Conservation (phyloP, 805 yeast species). For the Barnettozyma wickerhamii region DNA sequence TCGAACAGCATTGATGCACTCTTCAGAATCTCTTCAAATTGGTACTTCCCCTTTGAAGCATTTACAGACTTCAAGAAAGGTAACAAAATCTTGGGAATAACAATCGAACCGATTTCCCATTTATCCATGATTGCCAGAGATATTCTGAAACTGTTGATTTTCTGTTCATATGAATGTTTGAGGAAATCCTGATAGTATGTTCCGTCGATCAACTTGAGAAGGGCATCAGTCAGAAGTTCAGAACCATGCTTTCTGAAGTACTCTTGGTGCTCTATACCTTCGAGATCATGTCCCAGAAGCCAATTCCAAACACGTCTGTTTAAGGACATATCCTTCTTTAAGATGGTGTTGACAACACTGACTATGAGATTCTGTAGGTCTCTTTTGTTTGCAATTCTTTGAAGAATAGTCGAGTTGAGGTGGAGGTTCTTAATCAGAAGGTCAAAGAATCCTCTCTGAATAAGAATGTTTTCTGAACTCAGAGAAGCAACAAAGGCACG, state of each 20-base stretch:
- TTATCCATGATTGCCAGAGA: constrained; percentile 77
- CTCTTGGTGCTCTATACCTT: constrained; percentile 13
- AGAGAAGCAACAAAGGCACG: constrained; percentile 73
- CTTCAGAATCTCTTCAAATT: constrained; percentile 43
- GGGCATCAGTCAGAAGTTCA: constrained; percentile 44
- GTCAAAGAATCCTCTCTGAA: constrained; percentile 88
- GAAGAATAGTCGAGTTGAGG: constrained; percentile 55
- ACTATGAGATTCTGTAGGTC: constrained; percentile 59
- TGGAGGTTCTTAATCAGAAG: constrained; percentile 64
- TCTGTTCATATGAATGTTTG: constrained; percentile 26
- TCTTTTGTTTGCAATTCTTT: constrained; percentile 38
- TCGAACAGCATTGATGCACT: constrained; percentile 75
- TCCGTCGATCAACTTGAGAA: constrained; percentile 44
- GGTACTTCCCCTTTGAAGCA: constrained; percentile 20
- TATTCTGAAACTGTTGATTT: constrained; percentile 55
- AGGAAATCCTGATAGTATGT: constrained; percentile 12
- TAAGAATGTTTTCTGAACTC: constrained; percentile 59
- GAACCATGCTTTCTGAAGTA: constrained; percentile 63
- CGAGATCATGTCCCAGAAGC: constrained; percentile 77
- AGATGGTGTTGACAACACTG: constrained; percentile 62
- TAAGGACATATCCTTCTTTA: constrained; percentile 87
- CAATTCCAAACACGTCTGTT: constrained; percentile 93
- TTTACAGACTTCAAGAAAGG: constrained; percentile 57
- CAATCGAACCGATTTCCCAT: constrained; percentile 85
- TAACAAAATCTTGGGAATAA: constrained; percentile 65